A percentile compares a stretch with the other conserved stretches of the same genome.
Evolutionary conservation across 495 filamentous ascomycete species (phyloP).

Genomic region (Haplographium delicatum): DNA sequence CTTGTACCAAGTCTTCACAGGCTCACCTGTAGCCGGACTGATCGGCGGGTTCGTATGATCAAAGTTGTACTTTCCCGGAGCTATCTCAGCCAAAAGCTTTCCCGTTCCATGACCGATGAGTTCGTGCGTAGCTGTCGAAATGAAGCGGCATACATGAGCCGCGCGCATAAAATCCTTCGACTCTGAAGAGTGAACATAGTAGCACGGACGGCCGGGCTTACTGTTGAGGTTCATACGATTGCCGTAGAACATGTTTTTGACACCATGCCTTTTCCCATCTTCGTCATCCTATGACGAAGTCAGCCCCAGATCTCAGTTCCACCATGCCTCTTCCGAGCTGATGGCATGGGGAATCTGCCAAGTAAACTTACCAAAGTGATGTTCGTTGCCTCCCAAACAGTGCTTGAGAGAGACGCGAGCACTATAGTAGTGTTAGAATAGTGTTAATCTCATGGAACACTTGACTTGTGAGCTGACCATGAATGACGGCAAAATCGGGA

Average conservation of each 20-base stretch:
- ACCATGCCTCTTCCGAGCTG: too few species aligned
- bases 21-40: neutral
- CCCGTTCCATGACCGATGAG: neutral
- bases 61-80: neutral
- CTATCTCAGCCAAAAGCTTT: neutral
- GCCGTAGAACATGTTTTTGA: neutral
- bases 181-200: neutral
- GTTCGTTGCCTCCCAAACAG: neutral
- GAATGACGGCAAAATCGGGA: neutral
- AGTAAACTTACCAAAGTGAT: neutral
- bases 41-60: neutral
- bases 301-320: neutral
- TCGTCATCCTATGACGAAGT: neutral
- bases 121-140: neutral
- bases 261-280: neutral
- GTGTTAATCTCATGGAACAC: neutral
- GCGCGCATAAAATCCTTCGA: neutral
- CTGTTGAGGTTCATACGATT: neutral
- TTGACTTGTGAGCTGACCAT: neutral
- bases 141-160: neutral
- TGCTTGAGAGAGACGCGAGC: neutral
- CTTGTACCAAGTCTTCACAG: neutral
- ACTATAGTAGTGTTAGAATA: neutral
- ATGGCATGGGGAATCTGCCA: too few species aligned
- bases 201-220: neutral